These are phyloP conservation scores for Cadophora sp. DNA, from an alignment of 2,329 filamentous ascomycete genomes.

Conservation along the genomic window DNA sequence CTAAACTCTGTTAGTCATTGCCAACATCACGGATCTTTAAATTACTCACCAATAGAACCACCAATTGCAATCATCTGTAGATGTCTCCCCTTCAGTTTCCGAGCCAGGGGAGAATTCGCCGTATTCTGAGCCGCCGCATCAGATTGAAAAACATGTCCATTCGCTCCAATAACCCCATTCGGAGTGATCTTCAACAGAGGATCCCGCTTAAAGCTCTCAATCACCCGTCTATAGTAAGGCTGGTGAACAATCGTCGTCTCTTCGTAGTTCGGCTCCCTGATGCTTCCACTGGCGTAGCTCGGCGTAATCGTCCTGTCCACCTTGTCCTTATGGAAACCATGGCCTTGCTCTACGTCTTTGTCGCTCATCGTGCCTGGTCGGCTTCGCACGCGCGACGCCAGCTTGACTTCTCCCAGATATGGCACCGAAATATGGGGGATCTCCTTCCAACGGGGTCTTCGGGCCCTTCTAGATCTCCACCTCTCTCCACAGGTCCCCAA, in stretches of 20 bases:
- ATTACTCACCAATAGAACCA: slow-evolving; percentile 75
- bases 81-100: slow-evolving; percentile 83
- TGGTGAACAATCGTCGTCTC: slow-evolving; percentile 33
- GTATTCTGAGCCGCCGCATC: slow-evolving; percentile 68
- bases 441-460: not conserved
- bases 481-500: not conserved
- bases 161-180: slow-evolving; percentile 44
- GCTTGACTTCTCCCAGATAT: not conserved
- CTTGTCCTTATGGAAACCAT: slow-evolving; percentile 10
- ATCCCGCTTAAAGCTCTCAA: slow-evolving; percentile 43
- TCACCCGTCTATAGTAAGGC: slow-evolving; percentile 30
- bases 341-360: slow-evolving; percentile 28
- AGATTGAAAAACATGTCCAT: slow-evolving; percentile 60
- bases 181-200: slow-evolving; percentile 55
- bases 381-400: not conserved
- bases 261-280: slow-evolving; percentile 38
- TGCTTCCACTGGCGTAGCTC: slow-evolving; percentile 33
- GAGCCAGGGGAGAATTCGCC: slow-evolving; percentile 75
- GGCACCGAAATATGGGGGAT: not conserved
- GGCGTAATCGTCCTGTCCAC: slow-evolving; percentile 16
- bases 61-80: slow-evolving; percentile 98
- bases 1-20: slow-evolving; percentile 48
- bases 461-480: slow-evolving; percentile 1
- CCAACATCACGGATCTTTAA: not conserved
- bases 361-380: slow-evolving; percentile 14